These are phyloP conservation scores for Gymnopus androsaceus DNA, from an alignment of 1,284 basidiomycete genomes.

Conservation along the genomic window DNA sequence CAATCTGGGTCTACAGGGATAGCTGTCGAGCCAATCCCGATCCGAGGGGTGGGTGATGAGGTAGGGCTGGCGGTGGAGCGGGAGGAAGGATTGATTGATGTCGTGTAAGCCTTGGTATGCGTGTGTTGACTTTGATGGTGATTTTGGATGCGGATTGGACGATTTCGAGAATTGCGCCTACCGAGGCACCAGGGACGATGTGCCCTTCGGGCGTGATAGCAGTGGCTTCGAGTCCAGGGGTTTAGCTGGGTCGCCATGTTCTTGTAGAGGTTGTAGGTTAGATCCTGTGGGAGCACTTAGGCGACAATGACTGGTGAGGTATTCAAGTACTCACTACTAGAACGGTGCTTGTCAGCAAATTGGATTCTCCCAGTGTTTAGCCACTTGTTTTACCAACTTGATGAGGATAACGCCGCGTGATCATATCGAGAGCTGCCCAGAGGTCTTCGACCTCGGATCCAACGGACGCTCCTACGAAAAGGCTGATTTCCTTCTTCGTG, in stretches of 20 bases:
- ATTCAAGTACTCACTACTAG: conserved; percentile 36
- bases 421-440: no score
- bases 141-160: conserved; percentile 51
- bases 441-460: no score
- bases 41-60: conserved; percentile 46
- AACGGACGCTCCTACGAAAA: no score
- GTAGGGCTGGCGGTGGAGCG: conserved; percentile 51
- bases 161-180: conserved; percentile 55
- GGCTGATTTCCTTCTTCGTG: no score
- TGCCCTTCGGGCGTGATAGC: conserved; percentile 51
- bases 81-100: conserved; percentile 48
- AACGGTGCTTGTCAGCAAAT: conserved; percentile 49
- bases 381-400: conserved; percentile 54
- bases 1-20: conserved; percentile 53
- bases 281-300: conserved; percentile 50
- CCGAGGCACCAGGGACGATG: conserved; percentile 52
- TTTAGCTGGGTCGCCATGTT: conserved; percentile 43
- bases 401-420: conserved; percentile 48
- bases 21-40: conserved; percentile 45
- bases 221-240: conserved; percentile 53
- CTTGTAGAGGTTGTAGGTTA: conserved; percentile 53
- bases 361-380: conserved; percentile 50
- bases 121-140: conserved; percentile 55
- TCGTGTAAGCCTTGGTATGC: conserved; percentile 51
- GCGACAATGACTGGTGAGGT: not conserved